phyloP scores from a whole-genome alignment of 73 alveolate genomes.

The Tetrahymena thermophila region DNA sequence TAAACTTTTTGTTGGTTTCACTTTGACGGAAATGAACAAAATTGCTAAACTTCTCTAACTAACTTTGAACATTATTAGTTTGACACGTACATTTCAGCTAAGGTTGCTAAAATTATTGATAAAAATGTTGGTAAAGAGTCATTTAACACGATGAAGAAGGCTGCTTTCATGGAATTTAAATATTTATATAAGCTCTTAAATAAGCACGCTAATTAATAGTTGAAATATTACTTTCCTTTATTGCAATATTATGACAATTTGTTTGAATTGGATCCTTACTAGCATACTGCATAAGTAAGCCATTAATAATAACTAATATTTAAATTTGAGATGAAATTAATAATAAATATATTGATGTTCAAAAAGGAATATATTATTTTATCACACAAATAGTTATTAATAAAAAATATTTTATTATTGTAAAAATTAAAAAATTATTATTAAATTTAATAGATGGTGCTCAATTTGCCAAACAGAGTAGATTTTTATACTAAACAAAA shows the following conservation, averaged over 20 bases:
- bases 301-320: too few relatives aligned
- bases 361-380: too few relatives aligned
- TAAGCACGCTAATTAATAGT: background rate
- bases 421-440: background rate
- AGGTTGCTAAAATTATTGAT: background rate
- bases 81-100: background rate
- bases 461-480: constrained; percentile 12
- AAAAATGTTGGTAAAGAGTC: background rate
- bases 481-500: constrained; percentile 22
- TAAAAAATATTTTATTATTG: background rate
- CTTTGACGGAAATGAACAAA: background rate
- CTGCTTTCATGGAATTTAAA: background rate
- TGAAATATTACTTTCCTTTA: background rate
- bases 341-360: too few relatives aligned
- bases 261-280: background rate
- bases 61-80: background rate
- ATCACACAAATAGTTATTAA: too few relatives aligned
- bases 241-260: background rate
- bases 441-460: background rate
- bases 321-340: too few relatives aligned
- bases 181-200: background rate
- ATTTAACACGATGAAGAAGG: background rate
- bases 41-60: background rate
- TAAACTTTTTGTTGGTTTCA: background rate
- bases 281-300: background rate